Conservation (phyloP, 202 grass and related monocot genomes). For the Carex arenaria region DNA sequence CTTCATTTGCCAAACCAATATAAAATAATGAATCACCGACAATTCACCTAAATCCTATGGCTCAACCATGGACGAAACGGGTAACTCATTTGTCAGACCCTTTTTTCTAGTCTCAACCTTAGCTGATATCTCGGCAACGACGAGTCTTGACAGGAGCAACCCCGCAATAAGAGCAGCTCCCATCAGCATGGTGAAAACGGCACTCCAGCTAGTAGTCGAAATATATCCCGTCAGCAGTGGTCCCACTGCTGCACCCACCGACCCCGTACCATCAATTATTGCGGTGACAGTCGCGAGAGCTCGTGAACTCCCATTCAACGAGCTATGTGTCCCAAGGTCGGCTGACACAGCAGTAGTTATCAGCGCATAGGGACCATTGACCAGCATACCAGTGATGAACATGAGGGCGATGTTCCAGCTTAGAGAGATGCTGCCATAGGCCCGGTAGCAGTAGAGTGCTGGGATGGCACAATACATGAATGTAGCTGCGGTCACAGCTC, state of each 20-base stretch:
- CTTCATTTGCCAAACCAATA: neutral
- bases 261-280: conserved; percentile 89
- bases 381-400: conserved; percentile 74
- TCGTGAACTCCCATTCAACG: conserved; percentile 72
- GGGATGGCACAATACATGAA: conserved; percentile 85
- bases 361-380: conserved; percentile 88
- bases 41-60: conserved; percentile 31
- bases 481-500: conserved; percentile 71
- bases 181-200: conserved; percentile 94
- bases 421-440: conserved; percentile 66
- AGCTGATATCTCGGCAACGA: conserved; percentile 49
- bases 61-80: conserved; percentile 35
- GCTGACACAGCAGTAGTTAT: conserved; percentile 90
- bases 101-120: conserved; percentile 50
- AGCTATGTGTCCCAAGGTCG: conserved; percentile 86
- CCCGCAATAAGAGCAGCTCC: conserved; percentile 66
- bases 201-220: conserved; percentile 66
- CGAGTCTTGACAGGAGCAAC: conserved; percentile 59
- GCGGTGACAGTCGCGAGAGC: conserved; percentile 90
- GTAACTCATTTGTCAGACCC: conserved; percentile 25
- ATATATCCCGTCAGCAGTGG: conserved; percentile 93
- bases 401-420: conserved; percentile 66
- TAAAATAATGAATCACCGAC: neutral
- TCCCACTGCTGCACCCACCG: conserved; percentile 74
- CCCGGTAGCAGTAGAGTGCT: conserved; percentile 77